These are phyloP conservation scores for Lunasporangiospora selenospora DNA, from an alignment of 192 early-diverging fungal species.

Conservation along the genomic window DNA sequence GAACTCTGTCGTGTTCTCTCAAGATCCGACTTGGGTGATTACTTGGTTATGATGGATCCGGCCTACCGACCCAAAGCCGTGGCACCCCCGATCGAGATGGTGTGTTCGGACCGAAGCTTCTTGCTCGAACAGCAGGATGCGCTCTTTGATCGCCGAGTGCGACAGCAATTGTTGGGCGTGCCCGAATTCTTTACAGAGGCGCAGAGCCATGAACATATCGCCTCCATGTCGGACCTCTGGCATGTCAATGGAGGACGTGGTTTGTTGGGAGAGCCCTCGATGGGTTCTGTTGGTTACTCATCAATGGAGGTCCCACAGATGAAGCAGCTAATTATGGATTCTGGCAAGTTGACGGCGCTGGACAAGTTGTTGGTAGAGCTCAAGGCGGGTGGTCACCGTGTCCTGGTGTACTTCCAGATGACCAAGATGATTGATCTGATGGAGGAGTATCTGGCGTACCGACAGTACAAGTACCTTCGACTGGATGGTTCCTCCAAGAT, in stretches of 20 bases:
- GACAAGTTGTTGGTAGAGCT: constrained; percentile 68
- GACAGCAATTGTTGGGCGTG: constrained; percentile 33
- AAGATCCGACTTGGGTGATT: constrained; percentile 1
- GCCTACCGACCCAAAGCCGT: constrained; percentile 54
- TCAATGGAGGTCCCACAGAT: too few relatives aligned
- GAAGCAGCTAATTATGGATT: constrained; percentile 73
- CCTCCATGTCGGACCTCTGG: too few relatives aligned
- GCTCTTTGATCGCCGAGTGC: constrained; percentile 41
- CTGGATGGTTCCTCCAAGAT: constrained; percentile 84
- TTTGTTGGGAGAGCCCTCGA: too few relatives aligned
- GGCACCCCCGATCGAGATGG: constrained; percentile 59
- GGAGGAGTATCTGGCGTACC: constrained; percentile 81
- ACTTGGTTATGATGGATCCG: constrained; percentile 9
- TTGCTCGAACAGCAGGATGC: constrained; percentile 49
- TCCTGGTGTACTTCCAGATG: constrained; percentile 84
- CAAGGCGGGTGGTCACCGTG: constrained; percentile 76
- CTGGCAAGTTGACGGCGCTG: constrained; percentile 71
- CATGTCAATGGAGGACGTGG: too few relatives aligned
- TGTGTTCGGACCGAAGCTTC: constrained; percentile 63
- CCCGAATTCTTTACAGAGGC: constrained; percentile 9
- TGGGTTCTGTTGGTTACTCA: too few relatives aligned
- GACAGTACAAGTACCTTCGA: constrained; percentile 81
- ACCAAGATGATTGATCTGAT: constrained; percentile 81
- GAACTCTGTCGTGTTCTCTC: neutral
- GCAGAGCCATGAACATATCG: neutral